Percentiles rank a stretch among this genome's conserved stretches.
These are phyloP conservation scores for Artemisia tridentata DNA, from an alignment of 129 eudicot species.

Conservation along the genomic window DNA sequence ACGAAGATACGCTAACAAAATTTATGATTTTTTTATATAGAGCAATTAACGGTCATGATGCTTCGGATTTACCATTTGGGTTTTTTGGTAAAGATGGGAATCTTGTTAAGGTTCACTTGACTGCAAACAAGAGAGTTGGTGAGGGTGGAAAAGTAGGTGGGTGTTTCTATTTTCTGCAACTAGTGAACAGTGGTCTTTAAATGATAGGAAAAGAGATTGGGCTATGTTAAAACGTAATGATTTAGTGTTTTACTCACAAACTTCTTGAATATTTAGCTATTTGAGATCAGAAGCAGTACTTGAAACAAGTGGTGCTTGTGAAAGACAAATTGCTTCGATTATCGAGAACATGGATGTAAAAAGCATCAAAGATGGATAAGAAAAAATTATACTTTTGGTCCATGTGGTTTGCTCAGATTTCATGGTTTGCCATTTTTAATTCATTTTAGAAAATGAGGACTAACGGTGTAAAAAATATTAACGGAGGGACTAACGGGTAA, in stretches of 20 bases:
- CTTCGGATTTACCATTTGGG: conserved; percentile 43
- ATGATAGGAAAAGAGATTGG: conserved; percentile 16
- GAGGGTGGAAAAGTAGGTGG: conserved; percentile 49
- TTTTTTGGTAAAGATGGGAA: conserved; percentile 47
- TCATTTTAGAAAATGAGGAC: too few species aligned
- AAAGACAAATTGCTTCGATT: conserved; percentile 49
- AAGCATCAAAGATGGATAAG: conserved; percentile 49
- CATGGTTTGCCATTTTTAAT: too few species aligned
- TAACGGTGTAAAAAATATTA: too few species aligned
- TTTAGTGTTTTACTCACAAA: conserved; percentile 52
- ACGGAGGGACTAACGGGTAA: too few species aligned
- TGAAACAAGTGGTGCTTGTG: conserved; percentile 58
- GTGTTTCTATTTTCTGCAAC: conserved; percentile 61
- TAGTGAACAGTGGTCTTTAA: not conserved
- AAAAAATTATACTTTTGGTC: too few species aligned
- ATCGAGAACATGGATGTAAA: conserved; percentile 40
- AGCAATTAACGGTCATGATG: conserved; percentile 53
- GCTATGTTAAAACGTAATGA: conserved; percentile 24
- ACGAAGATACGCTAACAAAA: conserved; percentile 43
- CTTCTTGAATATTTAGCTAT: conserved; percentile 43
- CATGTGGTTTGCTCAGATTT: too few species aligned
- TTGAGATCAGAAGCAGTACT: conserved; percentile 59
- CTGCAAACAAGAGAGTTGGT: conserved; percentile 45
- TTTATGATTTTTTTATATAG: conserved; percentile 47
- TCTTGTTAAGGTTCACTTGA: conserved; percentile 45